Base-by-base conservation (phyloP, 2,329 filamentous ascomycete genomes). In the Phialemoniopsis sp. region DNA sequence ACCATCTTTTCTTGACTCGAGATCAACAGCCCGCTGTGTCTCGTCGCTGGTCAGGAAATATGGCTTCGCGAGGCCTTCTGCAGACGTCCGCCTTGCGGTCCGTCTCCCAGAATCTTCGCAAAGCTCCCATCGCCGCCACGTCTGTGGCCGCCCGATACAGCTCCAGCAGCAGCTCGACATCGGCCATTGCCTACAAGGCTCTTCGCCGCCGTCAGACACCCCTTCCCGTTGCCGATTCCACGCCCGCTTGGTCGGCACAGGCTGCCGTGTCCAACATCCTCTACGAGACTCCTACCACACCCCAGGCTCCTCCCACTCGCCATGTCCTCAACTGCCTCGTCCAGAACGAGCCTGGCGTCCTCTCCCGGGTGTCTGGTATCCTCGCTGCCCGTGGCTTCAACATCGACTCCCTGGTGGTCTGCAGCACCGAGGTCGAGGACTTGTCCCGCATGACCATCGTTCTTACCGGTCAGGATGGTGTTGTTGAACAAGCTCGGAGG, bases 361-460 rank as follows among this genome's bases (percentile, higher is more conserved):
- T 98, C 42, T 97, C 91, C 38, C 89, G 93, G 44, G 88, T 98
- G 9, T 97, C 93, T 1, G 93, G 93, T 40, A 97, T 98, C 58
- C 75, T 98, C 28, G 93, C 93, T 12, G 93, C 93, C 32, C 82
- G 93, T 43, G 93, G 93, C 49, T 98, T 98, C 81, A 98, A 98
- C 73, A 98, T 98, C 57, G 93, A 98, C 76, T 95, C 87, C 39
- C 74, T 98, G 47, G 93, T 98, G 40, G 93, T 98, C 45, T 98
- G 93, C 73, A 93, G 87, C 66, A 98, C 93, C 46, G 93, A 98
- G 67, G 90, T 98, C 18, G 87, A 91, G 54, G 93, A 98, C 57
- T 76, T 98, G 38, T 95, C 89, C 28, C 89, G 93, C 59, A 98
- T 98, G 93, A 98, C 93, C 41, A 97, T 98, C 57, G 93, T 98